Percentiles rank a stretch among this genome's conserved stretches.
phyloP scores from a whole-genome alignment of 139 green algal genomes.

The Cymbomonas tetramitiformis region DNA sequence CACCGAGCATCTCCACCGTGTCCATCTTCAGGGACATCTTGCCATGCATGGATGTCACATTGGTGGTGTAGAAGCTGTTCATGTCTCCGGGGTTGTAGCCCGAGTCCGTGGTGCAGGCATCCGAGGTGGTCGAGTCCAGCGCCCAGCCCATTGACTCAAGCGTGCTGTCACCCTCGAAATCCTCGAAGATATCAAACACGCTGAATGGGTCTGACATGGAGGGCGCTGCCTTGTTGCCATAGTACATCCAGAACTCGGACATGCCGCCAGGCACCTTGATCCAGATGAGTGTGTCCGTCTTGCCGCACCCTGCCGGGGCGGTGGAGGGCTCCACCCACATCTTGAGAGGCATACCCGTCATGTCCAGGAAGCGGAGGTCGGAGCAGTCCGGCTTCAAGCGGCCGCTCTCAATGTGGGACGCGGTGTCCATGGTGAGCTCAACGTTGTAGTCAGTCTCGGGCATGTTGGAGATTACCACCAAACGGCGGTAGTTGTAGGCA shows the following conservation, averaged over 20 bases:
- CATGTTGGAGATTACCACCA: slow-evolving; percentile 1
- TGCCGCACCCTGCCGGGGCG: slow-evolving; percentile 6
- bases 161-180: slow-evolving; percentile 22
- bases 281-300: slow-evolving; percentile 5
- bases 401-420: not conserved
- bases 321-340: slow-evolving; percentile 10
- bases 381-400: slow-evolving; percentile 8
- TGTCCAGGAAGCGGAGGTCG: slow-evolving; percentile 15
- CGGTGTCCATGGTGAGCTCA: slow-evolving; percentile 10
- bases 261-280: too few species aligned
- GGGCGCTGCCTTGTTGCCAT: slow-evolving; percentile 10
- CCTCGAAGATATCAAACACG: slow-evolving; percentile 22
- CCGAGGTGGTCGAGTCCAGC: not conserved
- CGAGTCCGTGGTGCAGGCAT: slow-evolving; percentile 12
- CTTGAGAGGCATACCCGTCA: not conserved
- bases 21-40: slow-evolving; percentile 10
- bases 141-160: not conserved
- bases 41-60: slow-evolving; percentile 8
- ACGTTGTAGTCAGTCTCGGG: not conserved
- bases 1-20: slow-evolving; percentile 1
- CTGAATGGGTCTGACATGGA: not conserved
- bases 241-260: too few species aligned
- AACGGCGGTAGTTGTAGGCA: slow-evolving; percentile 4
- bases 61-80: slow-evolving; percentile 1
- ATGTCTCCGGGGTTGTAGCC: not conserved